Conservation (phyloP, 805 yeast genomes). For the Sugiyamaella lignohabitans region DNA sequence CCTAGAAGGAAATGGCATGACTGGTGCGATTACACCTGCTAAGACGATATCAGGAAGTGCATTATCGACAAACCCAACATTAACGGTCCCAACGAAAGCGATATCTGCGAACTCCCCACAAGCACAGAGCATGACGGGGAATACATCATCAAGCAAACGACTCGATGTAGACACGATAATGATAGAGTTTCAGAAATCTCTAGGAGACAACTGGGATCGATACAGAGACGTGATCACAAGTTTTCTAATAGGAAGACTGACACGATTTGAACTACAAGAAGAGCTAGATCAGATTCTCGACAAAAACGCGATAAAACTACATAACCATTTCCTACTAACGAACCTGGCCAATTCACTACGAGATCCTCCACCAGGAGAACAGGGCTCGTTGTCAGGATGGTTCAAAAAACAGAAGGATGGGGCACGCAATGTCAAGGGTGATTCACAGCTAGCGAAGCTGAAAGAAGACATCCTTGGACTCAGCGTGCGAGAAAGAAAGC, state of each 20-base stretch:
- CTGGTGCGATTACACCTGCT: conserved; percentile 1
- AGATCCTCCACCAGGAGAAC: conserved; percentile 59
- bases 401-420: conserved; percentile 49
- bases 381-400: conserved; percentile 36
- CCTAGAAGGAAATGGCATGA: background rate
- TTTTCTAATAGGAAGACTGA: conserved; percentile 71
- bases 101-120: background rate
- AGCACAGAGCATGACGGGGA: background rate
- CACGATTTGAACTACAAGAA: conserved; percentile 64
- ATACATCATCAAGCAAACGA: conserved; percentile 27
- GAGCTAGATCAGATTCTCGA: conserved; percentile 53
- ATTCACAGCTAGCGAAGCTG: conserved; percentile 69
- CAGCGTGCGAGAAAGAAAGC: conserved; percentile 74
- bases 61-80: background rate
- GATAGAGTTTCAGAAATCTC: conserved; percentile 59
- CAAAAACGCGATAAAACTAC: conserved; percentile 49
- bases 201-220: conserved; percentile 77
- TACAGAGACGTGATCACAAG: conserved; percentile 74
- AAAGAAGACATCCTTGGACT: conserved; percentile 82
- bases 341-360: conserved; percentile 78
- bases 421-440: conserved; percentile 27
- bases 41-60: background rate
- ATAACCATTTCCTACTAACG: conserved; percentile 75
- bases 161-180: conserved; percentile 62
- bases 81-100: background rate